Evolutionary conservation across 768 basidiomycete genomes (phyloP).

Genomic region (Lactarius deliciosus): DNA sequence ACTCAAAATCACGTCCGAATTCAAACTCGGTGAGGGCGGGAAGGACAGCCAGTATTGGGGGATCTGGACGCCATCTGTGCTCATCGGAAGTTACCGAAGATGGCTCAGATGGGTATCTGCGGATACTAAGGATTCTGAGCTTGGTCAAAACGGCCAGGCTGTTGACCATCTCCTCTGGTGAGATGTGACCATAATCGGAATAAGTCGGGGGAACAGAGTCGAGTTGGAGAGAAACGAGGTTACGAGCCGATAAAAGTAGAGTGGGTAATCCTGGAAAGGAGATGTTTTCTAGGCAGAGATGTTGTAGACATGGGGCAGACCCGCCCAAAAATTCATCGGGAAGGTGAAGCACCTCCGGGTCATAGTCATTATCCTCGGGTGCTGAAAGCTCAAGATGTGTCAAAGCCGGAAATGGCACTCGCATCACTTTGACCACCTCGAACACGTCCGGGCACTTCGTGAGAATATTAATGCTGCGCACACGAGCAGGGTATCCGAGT

Average conservation of each 20-base stretch:
- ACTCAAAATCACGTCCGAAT: not conserved
- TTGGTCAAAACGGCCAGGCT: not conserved
- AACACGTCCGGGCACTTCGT: not conserved
- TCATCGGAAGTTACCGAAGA: not conserved
- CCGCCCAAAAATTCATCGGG: not conserved
- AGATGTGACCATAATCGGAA: not conserved
- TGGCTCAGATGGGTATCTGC: too few species aligned
- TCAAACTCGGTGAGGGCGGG: not conserved
- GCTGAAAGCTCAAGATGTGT: not conserved
- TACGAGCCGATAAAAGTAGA: not conserved
- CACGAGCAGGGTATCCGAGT: not conserved
- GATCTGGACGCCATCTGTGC: not conserved
- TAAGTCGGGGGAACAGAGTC: not conserved
- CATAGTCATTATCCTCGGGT: not conserved
- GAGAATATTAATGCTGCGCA: not conserved
- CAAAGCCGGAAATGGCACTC: not conserved
- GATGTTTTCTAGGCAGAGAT: not conserved
- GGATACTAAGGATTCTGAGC: not conserved
- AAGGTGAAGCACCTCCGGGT: not conserved
- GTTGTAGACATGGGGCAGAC: not conserved
- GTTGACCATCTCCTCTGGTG: not conserved
- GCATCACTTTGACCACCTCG: not conserved
- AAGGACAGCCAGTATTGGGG: not conserved
- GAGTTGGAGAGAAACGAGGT: not conserved
- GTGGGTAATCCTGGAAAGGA: not conserved